Percentiles rank a stretch among this genome's conserved stretches.
Conservation (phyloP, 331 rosid genomes). For the Malus hybrid region DNA sequence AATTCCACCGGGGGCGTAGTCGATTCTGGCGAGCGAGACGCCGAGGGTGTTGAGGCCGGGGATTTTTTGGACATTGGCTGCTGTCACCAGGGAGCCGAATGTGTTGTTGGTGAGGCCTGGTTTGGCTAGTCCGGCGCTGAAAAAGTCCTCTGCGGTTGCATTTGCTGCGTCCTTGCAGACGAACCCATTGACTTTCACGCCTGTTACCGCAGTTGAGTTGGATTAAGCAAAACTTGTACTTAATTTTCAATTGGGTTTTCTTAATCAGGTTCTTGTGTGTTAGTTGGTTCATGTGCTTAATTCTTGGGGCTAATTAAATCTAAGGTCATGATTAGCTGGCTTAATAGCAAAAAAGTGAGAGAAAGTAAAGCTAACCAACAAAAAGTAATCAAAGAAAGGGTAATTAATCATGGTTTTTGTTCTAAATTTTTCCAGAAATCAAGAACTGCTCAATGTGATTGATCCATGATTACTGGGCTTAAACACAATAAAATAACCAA, state of each 20-base stretch:
- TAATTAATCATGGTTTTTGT: too few relatives aligned
- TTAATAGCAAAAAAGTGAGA: not conserved
- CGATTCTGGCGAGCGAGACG: slow-evolving; percentile 70
- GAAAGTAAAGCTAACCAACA: not conserved
- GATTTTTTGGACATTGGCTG: slow-evolving; percentile 62
- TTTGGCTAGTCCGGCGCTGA: slow-evolving; percentile 41
- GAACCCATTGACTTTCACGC: slow-evolving; percentile 69
- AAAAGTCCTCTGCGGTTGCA: slow-evolving; percentile 61
- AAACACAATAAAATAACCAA: too few relatives aligned
- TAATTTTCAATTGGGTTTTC: not conserved
- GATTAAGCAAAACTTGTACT: not conserved
- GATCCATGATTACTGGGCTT: too few relatives aligned
- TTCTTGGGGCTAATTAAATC: not conserved
- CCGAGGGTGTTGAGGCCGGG: slow-evolving; percentile 93
- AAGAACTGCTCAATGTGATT: too few relatives aligned
- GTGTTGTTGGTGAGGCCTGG: slow-evolving; percentile 77
- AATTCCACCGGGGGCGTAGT: slow-evolving; percentile 79
- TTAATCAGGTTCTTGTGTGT: not conserved
- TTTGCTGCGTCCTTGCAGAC: slow-evolving; percentile 47
- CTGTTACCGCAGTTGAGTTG: slow-evolving; percentile 27
- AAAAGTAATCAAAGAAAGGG: too few relatives aligned
- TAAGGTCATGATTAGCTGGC: not conserved
- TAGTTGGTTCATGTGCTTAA: not conserved
- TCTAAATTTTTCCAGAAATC: too few relatives aligned
- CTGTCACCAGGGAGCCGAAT: slow-evolving; percentile 65